phyloP scores from a whole-genome alignment of 441 rosid genomes.

The Omphalea diandra region DNA sequence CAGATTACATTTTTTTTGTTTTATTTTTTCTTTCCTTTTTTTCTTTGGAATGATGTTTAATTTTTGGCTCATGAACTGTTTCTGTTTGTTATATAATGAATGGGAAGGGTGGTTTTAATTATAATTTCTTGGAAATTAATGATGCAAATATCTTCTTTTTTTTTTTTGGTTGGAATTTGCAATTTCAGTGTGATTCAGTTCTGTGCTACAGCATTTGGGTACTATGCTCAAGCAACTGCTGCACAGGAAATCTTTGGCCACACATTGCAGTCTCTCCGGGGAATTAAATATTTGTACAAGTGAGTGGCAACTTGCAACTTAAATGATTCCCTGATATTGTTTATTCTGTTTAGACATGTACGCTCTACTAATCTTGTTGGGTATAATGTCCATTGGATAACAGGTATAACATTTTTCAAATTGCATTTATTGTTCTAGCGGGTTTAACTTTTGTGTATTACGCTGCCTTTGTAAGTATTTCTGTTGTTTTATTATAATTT shows the following conservation, averaged over 20 bases:
- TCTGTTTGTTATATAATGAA: background rate
- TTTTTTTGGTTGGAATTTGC: slow-evolving; percentile 8
- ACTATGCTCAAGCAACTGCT: slow-evolving; percentile 99
- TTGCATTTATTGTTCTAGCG: slow-evolving; percentile 75
- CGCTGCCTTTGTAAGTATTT: slow-evolving; percentile 72
- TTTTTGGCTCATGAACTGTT: background rate
- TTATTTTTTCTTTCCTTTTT: background rate
- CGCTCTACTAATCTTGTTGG: slow-evolving; percentile 19
- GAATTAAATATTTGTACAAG: slow-evolving; percentile 95
- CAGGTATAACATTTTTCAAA: slow-evolving; percentile 99
- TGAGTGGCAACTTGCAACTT: slow-evolving; percentile 38
- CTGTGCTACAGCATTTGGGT: slow-evolving; percentile 96
- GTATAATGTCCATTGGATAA: slow-evolving; percentile 15
- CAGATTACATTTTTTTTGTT: too few relatives aligned
- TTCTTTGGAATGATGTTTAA: background rate
- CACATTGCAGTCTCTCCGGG: slow-evolving; percentile 94
- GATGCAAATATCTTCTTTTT: too few relatives aligned
- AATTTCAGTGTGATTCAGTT: slow-evolving; percentile 93
- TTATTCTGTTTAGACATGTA: slow-evolving; percentile 6
- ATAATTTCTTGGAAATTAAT: too few relatives aligned
- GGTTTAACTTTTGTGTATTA: slow-evolving; percentile 90
- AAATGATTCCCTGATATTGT: background rate
- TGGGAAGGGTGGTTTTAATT: background rate
- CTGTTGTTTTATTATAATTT: background rate
- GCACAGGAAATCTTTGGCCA: slow-evolving; percentile 98